Conservation (phyloP, 1,284 basidiomycete species). For the Cutaneotrichosporon spelunceum region DNA sequence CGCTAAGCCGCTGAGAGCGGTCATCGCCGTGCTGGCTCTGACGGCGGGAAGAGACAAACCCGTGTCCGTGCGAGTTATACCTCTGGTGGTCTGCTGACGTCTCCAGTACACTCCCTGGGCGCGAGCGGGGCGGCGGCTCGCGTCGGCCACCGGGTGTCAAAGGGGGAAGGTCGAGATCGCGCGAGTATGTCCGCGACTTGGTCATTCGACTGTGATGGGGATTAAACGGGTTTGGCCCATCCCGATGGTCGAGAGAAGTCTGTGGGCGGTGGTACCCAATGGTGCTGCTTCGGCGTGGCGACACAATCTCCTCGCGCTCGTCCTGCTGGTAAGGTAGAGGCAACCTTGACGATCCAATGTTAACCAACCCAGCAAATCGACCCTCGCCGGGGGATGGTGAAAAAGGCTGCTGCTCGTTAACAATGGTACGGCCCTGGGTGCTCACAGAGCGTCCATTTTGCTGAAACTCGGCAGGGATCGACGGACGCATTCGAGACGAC, state of each 20-base stretch:
- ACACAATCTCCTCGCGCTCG: conserved; percentile 1
- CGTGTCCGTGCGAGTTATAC: conserved; percentile 11
- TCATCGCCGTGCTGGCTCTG: conserved; percentile 11
- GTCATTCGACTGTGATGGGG: not conserved
- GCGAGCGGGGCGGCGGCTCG: conserved; percentile 13
- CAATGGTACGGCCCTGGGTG: not conserved
- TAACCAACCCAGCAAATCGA: not conserved
- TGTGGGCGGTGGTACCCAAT: not conserved
- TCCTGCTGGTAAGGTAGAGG: conserved; percentile 1
- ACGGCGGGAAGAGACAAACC: not conserved
- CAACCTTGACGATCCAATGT: not conserved
- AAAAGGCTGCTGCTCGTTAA: not conserved
- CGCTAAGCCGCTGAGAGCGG: conserved; percentile 54
- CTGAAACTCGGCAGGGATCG: conserved; percentile 37
- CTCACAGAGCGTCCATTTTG: conserved; percentile 34
- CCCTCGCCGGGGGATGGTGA: conserved; percentile 1
- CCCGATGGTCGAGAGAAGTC: not conserved
- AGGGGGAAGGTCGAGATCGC: conserved; percentile 11
- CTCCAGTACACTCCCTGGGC: conserved; percentile 22
- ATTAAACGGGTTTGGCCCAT: not conserved
- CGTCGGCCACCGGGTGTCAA: conserved; percentile 5
- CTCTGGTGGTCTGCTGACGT: conserved; percentile 21
- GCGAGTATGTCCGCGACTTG: not conserved
- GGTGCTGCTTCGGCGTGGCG: not conserved
- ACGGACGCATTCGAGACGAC: not conserved